These are phyloP conservation scores for Deinandra increscens DNA, from an alignment of 129 eudicot species.

Conservation along the genomic window DNA sequence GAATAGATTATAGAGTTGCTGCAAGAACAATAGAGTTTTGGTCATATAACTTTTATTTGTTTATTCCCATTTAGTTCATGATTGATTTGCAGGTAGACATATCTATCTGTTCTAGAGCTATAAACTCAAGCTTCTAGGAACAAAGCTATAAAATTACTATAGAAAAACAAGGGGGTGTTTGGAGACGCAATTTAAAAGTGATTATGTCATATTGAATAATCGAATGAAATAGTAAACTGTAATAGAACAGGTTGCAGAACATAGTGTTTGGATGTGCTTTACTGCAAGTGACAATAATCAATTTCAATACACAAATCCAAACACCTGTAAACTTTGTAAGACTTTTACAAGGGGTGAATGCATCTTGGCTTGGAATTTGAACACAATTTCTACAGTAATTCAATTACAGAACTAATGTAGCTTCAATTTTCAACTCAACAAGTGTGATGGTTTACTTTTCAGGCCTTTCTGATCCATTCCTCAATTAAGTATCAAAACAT, in stretches of 20 bases:
- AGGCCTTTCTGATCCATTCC: not conserved
- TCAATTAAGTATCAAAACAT: constrained; percentile 9
- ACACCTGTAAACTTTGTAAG: not conserved
- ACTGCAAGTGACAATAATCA: too few species aligned
- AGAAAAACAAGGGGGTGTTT: not conserved
- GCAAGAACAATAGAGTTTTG: constrained; percentile 33
- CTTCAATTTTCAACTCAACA: not conserved
- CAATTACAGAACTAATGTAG: constrained; percentile 5
- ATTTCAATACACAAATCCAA: not conserved
- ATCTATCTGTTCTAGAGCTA: not conserved
- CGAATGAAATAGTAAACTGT: not conserved
- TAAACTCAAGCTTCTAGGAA: not conserved
- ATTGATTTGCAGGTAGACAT: not conserved
- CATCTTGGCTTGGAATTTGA: not conserved
- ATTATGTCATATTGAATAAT: not conserved
- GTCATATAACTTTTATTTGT: constrained; percentile 8
- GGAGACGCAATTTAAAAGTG: not conserved
- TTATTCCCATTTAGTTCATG: not conserved
- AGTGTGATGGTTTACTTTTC: not conserved
- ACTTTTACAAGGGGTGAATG: not conserved
- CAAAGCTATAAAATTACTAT: not conserved
- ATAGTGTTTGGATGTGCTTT: not conserved
- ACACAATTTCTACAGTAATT: not conserved
- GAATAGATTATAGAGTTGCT: constrained; percentile 81
- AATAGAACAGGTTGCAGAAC: not conserved